These are phyloP conservation scores for Cordyceps farinosa DNA, from an alignment of 2,329 filamentous ascomycete genomes.

Conservation along the genomic window DNA sequence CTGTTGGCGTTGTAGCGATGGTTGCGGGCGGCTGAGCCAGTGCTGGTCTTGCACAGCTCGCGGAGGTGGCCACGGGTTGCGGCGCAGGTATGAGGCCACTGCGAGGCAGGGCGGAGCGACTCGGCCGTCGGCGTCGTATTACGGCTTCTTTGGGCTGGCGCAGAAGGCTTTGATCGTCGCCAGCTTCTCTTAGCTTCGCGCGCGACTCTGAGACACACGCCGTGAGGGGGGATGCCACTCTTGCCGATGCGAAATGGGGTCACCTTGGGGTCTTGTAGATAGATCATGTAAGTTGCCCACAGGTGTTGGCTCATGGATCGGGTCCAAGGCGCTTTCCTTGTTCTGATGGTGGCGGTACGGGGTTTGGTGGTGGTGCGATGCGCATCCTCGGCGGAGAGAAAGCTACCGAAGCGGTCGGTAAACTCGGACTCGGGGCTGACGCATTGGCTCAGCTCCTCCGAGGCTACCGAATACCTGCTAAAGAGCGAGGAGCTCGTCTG, in stretches of 20 bases:
- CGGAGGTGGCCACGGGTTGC: slow-evolving; percentile 60
- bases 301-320: slow-evolving; percentile 62
- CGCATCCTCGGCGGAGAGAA: slow-evolving; percentile 29
- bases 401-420: slow-evolving; percentile 24
- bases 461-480: slow-evolving; percentile 53
- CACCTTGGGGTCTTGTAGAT: slow-evolving; percentile 63
- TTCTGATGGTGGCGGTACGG: slow-evolving; percentile 26
- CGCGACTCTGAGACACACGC: slow-evolving; percentile 63
- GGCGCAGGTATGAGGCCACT: slow-evolving; percentile 62
- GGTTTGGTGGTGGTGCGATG: slow-evolving; percentile 32
- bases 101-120: slow-evolving; percentile 45
- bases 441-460: slow-evolving; percentile 52
- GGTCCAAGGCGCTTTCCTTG: slow-evolving; percentile 58
- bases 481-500: slow-evolving; percentile 56
- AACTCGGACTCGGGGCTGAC: slow-evolving; percentile 46
- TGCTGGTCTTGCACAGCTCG: slow-evolving; percentile 58
- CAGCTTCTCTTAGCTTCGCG: slow-evolving; percentile 63
- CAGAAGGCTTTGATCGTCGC: slow-evolving; percentile 54
- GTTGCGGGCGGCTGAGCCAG: slow-evolving; percentile 40
- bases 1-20: slow-evolving; percentile 49
- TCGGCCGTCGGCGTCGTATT: slow-evolving; percentile 51
- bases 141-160: slow-evolving; percentile 42
- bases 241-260: slow-evolving; percentile 63
- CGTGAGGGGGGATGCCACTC: slow-evolving; percentile 60
- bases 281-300: slow-evolving; percentile 62